Evolutionary conservation across 2,329 filamentous ascomycete genomes (phyloP).

Genomic region (Setomelanomma holmii): DNA sequence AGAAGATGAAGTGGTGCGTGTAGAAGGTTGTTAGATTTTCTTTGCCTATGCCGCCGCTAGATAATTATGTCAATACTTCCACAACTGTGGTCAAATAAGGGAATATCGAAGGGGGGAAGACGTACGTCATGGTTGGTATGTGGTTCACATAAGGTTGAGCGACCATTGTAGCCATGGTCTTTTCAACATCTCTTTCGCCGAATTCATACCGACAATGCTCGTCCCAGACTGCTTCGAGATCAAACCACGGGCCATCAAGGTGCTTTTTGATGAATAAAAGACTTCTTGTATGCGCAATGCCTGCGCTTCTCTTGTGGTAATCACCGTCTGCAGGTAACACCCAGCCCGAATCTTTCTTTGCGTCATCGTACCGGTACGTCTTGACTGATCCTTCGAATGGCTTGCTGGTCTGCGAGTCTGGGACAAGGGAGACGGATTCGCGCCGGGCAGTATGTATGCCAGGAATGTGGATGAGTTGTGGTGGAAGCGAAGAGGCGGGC

Average conservation of each 20-base stretch:
- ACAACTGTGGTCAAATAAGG: neutral
- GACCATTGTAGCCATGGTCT: conserved; percentile 84
- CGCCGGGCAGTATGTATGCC: conserved; percentile 28
- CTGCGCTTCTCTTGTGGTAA: conserved; percentile 60
- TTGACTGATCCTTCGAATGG: conserved; percentile 24
- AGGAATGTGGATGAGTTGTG: conserved; percentile 40
- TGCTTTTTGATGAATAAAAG: conserved; percentile 70
- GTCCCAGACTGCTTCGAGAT: conserved; percentile 80
- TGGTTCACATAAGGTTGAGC: conserved; percentile 81
- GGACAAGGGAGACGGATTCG: conserved; percentile 29
- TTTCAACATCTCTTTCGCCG: conserved; percentile 69
- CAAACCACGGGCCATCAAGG: conserved; percentile 71
- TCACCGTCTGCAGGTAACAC: conserved; percentile 34
- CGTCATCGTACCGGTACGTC: conserved; percentile 33
- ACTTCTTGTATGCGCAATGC: conserved; percentile 70
- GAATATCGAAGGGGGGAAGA: neutral
- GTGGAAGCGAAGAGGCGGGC: conserved; percentile 21
- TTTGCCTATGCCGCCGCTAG: conserved; percentile 70
- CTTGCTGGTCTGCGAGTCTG: conserved; percentile 14
- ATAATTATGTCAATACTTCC: neutral
- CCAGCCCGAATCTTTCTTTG: conserved; percentile 33
- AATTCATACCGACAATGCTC: conserved; percentile 79
- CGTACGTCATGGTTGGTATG: conserved; percentile 66
- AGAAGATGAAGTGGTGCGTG: conserved; percentile 75
- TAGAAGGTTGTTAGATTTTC: conserved; percentile 71